Evolutionary conservation across 805 yeast species (phyloP).

Genomic region (Ogataea nitratoaversa): DNA sequence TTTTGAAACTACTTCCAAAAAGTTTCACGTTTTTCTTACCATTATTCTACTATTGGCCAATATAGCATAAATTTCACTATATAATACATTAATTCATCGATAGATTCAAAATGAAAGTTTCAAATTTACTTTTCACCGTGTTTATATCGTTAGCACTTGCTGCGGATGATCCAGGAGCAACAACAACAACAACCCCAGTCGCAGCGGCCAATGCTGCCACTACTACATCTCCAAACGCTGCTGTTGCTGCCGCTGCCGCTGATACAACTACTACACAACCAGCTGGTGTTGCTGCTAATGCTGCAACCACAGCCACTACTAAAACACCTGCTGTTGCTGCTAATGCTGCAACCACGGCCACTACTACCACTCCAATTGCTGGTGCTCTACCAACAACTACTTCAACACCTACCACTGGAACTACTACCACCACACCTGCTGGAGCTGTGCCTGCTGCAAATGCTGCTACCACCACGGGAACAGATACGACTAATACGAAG

Average conservation of each 20-base stretch:
- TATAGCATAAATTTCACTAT: too few relatives aligned
- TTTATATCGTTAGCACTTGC: constrained; percentile 8
- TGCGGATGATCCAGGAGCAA: constrained; percentile 8
- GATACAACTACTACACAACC: constrained; percentile 10
- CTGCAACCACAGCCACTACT: constrained; percentile 13
- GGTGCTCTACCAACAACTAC: constrained; percentile 5
- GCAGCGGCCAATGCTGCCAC: constrained; percentile 11
- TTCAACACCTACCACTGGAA: constrained; percentile 5
- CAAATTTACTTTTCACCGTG: constrained; percentile 5
- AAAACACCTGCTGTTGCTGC: constrained; percentile 16
- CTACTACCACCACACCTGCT: constrained; percentile 5
- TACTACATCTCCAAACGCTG: constrained; percentile 9
- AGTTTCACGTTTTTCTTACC: too few relatives aligned
- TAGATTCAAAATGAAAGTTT: constrained; percentile 7
- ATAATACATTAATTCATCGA: too few relatives aligned
- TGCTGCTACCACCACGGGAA: constrained; percentile 7
- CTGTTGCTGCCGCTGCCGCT: constrained; percentile 9
- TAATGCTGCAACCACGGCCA: constrained; percentile 27
- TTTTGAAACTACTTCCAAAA: too few relatives aligned
- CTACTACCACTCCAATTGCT: constrained; percentile 7
- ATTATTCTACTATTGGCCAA: too few relatives aligned
- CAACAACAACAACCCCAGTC: constrained; percentile 8
- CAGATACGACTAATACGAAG: constrained; percentile 4
- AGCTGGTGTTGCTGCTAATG: constrained; percentile 8
- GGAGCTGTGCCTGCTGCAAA: constrained; percentile 3